A percentile compares a stretch with the other conserved stretches of the same genome.
phyloP scores from a whole-genome alignment of 192 early-diverging fungal species.

The Hyaloraphidium curvatum region DNA sequence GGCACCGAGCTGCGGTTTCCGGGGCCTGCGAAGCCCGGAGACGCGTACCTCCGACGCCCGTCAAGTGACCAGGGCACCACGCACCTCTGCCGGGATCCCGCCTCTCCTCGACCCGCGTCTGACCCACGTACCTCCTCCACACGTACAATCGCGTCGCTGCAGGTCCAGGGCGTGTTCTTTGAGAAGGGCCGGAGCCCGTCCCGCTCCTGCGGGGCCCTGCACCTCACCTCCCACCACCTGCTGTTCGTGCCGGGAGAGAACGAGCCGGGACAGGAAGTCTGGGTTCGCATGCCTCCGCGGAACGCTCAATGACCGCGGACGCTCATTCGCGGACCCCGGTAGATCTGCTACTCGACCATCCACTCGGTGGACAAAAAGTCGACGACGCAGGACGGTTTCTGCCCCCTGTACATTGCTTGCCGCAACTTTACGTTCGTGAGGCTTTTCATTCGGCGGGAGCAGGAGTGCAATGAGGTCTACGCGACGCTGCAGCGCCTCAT shows the following conservation, averaged over 20 bases:
- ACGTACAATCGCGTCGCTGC: too few species aligned
- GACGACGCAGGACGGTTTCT: constrained; percentile 21
- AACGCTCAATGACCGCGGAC: background rate
- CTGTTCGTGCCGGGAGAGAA: constrained; percentile 32
- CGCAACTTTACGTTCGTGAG: constrained; percentile 65
- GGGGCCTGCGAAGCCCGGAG: too few species aligned
- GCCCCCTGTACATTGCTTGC: constrained; percentile 40
- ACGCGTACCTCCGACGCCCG: too few species aligned
- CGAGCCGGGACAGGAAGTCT: constrained; percentile 13
- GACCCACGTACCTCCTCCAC: too few species aligned
- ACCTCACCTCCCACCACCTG: constrained; percentile 58
- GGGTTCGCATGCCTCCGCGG: background rate
- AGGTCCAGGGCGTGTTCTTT: too few species aligned
- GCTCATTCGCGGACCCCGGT: background rate
- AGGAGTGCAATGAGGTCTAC: constrained; percentile 53
- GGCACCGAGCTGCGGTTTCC: too few species aligned
- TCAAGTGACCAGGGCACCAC: too few species aligned
- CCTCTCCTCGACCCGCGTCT: too few species aligned
- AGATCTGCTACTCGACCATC: constrained; percentile 70
- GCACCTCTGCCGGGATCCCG: too few species aligned
- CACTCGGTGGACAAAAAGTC: constrained; percentile 50
- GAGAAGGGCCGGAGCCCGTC: too few species aligned
- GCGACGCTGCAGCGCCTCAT: constrained; percentile 59
- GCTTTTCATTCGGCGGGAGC: constrained; percentile 42
- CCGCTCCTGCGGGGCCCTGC: constrained; percentile 44